Evolutionary conservation across 257 asterid species (phyloP).

Genomic region (Plantago major): DNA sequence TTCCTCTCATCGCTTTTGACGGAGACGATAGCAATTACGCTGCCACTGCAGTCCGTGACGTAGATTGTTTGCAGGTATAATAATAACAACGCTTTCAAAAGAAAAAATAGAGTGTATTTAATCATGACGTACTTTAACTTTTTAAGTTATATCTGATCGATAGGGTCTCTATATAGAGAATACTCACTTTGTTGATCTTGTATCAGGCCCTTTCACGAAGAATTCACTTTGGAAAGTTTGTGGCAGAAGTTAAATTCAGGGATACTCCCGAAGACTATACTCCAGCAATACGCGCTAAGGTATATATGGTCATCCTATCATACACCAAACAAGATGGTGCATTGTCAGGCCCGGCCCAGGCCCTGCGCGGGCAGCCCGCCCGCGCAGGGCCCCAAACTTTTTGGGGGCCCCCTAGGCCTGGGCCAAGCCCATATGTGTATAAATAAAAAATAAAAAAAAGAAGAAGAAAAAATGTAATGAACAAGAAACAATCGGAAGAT

Average conservation of each 20-base stretch:
- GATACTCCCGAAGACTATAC: slow-evolving; percentile 55
- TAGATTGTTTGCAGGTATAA: slow-evolving; percentile 71
- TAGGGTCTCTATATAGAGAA: neutral
- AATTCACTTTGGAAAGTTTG: slow-evolving; percentile 84
- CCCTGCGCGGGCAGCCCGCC: no score
- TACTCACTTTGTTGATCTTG: neutral
- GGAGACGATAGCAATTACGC: slow-evolving; percentile 53
- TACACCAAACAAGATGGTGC: no score
- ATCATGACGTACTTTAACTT: neutral
- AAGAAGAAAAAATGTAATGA: no score
- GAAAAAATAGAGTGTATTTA: neutral
- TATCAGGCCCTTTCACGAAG: slow-evolving; percentile 75
- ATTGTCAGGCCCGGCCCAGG: no score
- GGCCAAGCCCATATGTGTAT: no score
- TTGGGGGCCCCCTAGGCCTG: no score
- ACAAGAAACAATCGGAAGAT: no score
- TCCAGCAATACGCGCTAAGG: slow-evolving; percentile 72
- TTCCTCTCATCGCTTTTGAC: slow-evolving; percentile 48
- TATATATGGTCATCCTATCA: slow-evolving; percentile 13
- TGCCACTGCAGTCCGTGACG: slow-evolving; percentile 54
- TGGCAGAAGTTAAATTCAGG: slow-evolving; percentile 81
- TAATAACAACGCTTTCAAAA: neutral
- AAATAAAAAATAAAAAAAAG: no score
- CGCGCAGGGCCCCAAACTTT: no score
- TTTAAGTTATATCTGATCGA: neutral